Percentiles rank a stretch among this genome's conserved stretches.
Evolutionary conservation across 345 rosid genomes (phyloP).

Genomic region (Corchorus olitorius): DNA sequence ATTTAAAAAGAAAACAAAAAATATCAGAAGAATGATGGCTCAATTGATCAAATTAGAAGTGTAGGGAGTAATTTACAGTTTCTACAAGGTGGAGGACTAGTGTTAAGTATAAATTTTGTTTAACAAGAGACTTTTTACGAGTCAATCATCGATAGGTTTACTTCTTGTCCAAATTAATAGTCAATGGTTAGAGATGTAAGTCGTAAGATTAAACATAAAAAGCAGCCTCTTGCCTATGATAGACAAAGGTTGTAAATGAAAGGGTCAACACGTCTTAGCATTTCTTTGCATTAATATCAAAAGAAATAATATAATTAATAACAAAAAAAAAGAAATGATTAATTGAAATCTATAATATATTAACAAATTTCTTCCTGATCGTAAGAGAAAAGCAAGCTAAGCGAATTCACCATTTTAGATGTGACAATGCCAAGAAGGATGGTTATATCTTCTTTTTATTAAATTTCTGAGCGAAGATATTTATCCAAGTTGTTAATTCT

Average conservation of each 20-base stretch:
- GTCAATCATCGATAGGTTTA: too few relatives aligned
- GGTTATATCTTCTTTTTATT: too few relatives aligned
- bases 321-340: too few relatives aligned
- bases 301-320: slow-evolving; percentile 7
- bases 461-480: slow-evolving; percentile 29
- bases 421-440: too few relatives aligned
- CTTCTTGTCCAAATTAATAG: neutral
- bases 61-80: too few relatives aligned
- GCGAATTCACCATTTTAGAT: neutral
- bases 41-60: too few relatives aligned
- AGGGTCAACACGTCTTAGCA: slow-evolving; percentile 43
- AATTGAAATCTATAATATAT: slow-evolving; percentile 21
- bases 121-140: too few relatives aligned
- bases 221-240: neutral
- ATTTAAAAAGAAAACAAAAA: too few relatives aligned
- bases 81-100: too few relatives aligned
- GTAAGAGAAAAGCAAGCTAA: slow-evolving; percentile 19
- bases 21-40: too few relatives aligned
- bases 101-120: too few relatives aligned
- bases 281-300: slow-evolving; percentile 30
- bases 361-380: slow-evolving; percentile 12
- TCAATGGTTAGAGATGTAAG: neutral
- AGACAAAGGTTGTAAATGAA: slow-evolving; percentile 21
- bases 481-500: slow-evolving; percentile 50
- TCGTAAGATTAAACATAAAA: neutral